A percentile compares a stretch with the other conserved stretches of the same genome.
Evolutionary conservation across 73 alveolate species (phyloP).

Genomic region (Tetrahymena borealis): DNA sequence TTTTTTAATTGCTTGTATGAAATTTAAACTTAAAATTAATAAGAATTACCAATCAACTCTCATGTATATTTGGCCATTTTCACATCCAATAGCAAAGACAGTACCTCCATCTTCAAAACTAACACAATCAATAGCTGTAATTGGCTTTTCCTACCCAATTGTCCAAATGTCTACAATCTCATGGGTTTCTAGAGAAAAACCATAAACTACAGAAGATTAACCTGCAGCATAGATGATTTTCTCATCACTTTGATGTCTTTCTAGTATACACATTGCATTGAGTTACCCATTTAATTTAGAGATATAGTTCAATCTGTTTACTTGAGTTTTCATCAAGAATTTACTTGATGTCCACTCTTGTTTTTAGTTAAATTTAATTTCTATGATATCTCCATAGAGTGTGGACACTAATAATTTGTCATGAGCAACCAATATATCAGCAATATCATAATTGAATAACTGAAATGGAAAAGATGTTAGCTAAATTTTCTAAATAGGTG

Average conservation of each 20-base stretch:
- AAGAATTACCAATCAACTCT: conserved; percentile 38
- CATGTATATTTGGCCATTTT: conserved; percentile 29
- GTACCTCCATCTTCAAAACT: conserved; percentile 48
- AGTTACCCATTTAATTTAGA: conserved; percentile 27
- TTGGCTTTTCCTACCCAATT: conserved; percentile 14
- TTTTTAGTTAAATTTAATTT: conserved; percentile 18
- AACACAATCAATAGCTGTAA: conserved; percentile 44
- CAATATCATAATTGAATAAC: conserved; percentile 31
- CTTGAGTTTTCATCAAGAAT: conserved; percentile 29
- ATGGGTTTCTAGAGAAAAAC: conserved; percentile 41
- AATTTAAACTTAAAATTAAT: no score
- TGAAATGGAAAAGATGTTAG: conserved; percentile 35
- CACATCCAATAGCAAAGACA: conserved; percentile 39
- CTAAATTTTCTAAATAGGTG: conserved; percentile 16
- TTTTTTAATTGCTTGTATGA: no score
- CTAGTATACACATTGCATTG: conserved; percentile 34
- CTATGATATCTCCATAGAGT: conserved; percentile 34
- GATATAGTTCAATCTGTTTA: conserved; percentile 29
- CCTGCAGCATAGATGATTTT: conserved; percentile 42
- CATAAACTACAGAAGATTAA: conserved; percentile 32
- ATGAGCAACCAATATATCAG: conserved; percentile 41
- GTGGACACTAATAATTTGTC: conserved; percentile 29
- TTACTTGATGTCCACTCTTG: conserved; percentile 11
- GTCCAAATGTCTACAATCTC: conserved; percentile 45
- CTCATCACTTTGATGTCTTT: conserved; percentile 43